These are phyloP conservation scores for Stevia rebaudiana DNA, from an alignment of 140 eudicot genomes.

Conservation along the genomic window DNA sequence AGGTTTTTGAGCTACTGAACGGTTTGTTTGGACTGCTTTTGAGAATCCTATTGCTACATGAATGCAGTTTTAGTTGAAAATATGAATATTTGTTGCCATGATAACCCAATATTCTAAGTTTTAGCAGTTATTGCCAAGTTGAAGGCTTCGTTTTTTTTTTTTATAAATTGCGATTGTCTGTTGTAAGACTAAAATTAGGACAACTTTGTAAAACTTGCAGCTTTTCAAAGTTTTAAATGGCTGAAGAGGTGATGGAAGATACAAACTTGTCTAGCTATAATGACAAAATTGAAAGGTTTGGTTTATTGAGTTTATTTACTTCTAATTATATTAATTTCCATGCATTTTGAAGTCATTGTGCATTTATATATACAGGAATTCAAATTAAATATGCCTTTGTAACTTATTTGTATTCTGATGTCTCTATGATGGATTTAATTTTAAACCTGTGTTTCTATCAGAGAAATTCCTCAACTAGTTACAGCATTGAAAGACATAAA, in stretches of 20 bases:
- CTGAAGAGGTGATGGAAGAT: slow-evolving; percentile 27
- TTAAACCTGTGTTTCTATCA: slow-evolving; percentile 15
- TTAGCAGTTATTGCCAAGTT: neutral
- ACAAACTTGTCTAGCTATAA: slow-evolving; percentile 6
- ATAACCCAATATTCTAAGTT: no score
- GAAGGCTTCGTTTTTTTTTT: neutral
- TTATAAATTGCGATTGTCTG: neutral
- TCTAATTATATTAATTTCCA: neutral
- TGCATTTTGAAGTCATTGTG: neutral
- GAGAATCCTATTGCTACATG: neutral
- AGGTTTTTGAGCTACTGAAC: neutral
- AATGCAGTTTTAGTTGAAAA: neutral
- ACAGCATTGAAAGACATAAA: slow-evolving; percentile 71
- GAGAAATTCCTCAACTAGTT: slow-evolving; percentile 68
- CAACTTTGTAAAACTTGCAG: slow-evolving; percentile 1
- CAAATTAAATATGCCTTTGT: neutral
- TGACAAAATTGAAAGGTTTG: slow-evolving; percentile 30
- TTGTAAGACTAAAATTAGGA: neutral
- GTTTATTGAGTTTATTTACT: neutral
- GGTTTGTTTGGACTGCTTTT: neutral
- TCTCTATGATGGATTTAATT: neutral
- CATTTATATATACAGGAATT: neutral
- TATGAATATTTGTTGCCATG: neutral
- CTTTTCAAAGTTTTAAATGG: slow-evolving; percentile 8
- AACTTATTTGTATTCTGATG: neutral